A percentile compares a stretch with the other conserved stretches of the same genome.
phyloP scores from a whole-genome alignment of 116 monocot species.

The Zostera marina region DNA sequence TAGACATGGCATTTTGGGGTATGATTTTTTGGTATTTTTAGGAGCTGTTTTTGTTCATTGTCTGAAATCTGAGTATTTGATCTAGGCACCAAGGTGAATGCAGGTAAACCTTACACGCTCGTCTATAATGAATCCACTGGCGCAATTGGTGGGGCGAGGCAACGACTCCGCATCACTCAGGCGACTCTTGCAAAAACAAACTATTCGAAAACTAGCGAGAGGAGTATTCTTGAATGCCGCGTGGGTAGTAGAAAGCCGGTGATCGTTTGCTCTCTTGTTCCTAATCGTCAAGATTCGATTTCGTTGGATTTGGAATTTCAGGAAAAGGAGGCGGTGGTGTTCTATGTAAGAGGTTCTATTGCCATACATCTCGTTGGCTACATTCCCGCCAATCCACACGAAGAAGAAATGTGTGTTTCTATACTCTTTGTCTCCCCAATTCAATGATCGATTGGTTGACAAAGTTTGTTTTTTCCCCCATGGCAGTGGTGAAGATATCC shows the following conservation, averaged over 20 bases:
- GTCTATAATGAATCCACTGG: conserved; percentile 26
- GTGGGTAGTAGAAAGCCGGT: conserved; percentile 46
- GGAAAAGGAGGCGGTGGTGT: conserved; percentile 47
- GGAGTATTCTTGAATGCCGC: conserved; percentile 54
- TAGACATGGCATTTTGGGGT: no score
- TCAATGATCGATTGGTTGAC: no score
- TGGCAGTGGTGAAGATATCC: no score
- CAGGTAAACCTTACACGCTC: conserved; percentile 55
- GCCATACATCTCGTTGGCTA: conserved; percentile 76
- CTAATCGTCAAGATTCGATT: conserved; percentile 41
- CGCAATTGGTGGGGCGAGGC: no score
- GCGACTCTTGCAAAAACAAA: conserved; percentile 1
- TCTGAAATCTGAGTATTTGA: no score
- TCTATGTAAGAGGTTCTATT: conserved; percentile 63
- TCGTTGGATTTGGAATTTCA: conserved; percentile 78
- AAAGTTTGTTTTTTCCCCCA: no score
- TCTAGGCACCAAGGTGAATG: conserved; percentile 55
- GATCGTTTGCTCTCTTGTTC: conserved; percentile 48
- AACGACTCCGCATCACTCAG: conserved; percentile 61
- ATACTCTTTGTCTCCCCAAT: no score
- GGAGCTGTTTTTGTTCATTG: no score
- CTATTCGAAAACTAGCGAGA: neutral
- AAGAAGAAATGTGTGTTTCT: no score
- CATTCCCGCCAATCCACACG: neutral
- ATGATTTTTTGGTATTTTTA: no score